Evolutionary conservation across 768 basidiomycete genomes (phyloP), one percentile per base, ranked within the genome.

Genomic region (Tulasnella sp.): DNA sequence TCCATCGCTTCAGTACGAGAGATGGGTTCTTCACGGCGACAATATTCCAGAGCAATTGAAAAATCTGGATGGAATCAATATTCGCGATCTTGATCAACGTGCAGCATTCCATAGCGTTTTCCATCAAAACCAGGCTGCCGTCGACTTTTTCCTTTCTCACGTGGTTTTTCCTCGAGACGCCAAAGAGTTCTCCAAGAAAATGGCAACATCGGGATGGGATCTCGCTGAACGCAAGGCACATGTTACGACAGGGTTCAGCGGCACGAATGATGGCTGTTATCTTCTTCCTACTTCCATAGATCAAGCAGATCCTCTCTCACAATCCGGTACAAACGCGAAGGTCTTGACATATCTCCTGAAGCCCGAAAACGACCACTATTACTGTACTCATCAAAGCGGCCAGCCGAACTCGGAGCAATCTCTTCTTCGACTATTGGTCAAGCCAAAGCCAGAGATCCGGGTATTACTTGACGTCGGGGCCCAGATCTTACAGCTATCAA

Each of bases 401-500:
- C n/a, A n/a, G n/a, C n/a, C n/a, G n/a, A n/a, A n/a, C n/a, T n/a
- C n/a, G 43, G 54, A 77, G 32, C 70, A 75, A 5, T 66, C 69
- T 29, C 9, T 16, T 10, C 12, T 19, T 15, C 12, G n/a, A 12
- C 10, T 62, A 16, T 15, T 77, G 3, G 63, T 65, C 9, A n/a
- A 43, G 41, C 13, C 48, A 54, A 47, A 47, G 1, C 69, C 68
- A 3, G 59, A 63, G n/a, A 64, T 76, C 24, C 65, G 65, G 19
- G 73, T 77, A 4, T 59, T 77, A n/a, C 60, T 77, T 13, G 75
- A 77, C 37, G 74, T 77, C 10, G 76, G 75, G 3, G 75, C 75
- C 0, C 75, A 77, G 54, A 72, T 78, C 62, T 61, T 77, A 7
- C 74, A 77, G 37, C 61, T 74, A 48, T 59, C 64, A 20, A 77